These are phyloP conservation scores for Oemleria cerasiformis DNA, from an alignment of 306 rosid species.

Conservation along the genomic window DNA sequence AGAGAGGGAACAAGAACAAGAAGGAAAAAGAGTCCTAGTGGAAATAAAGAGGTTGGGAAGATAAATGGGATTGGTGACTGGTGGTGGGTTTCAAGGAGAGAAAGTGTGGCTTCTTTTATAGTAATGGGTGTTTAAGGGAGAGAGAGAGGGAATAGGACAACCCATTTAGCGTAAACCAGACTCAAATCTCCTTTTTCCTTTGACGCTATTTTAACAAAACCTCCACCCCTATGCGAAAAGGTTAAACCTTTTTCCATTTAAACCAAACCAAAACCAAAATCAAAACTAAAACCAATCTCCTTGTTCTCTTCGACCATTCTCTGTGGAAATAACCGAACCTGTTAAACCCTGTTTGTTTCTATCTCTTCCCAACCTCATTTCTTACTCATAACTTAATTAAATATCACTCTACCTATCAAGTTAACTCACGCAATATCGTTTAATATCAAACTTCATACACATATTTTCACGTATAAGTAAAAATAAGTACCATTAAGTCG, in stretches of 20 bases:
- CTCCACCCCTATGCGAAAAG: conserved; percentile 19
- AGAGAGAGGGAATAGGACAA: conserved; percentile 35
- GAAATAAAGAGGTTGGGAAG: conserved; percentile 6
- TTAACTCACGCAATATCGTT: too few species aligned
- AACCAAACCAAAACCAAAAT: conserved; percentile 12
- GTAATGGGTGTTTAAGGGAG: conserved; percentile 48
- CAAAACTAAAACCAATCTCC: conserved; percentile 1
- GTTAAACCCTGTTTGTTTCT: conserved; percentile 3
- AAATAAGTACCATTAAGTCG: too few species aligned
- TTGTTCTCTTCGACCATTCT: conserved; percentile 12
- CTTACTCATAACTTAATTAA: too few species aligned
- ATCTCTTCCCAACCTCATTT: neutral
- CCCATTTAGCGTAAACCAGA: conserved; percentile 81
- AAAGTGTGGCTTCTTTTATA: conserved; percentile 72
- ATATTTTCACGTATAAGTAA: too few species aligned
- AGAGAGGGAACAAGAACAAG: conserved; percentile 24
- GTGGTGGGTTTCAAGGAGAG: conserved; percentile 30
- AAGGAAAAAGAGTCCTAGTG: conserved; percentile 6
- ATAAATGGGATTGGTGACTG: neutral
- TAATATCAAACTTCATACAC: too few species aligned
- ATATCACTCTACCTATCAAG: too few species aligned
- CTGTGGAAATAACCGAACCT: conserved; percentile 38
- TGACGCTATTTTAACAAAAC: conserved; percentile 38
- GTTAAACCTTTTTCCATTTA: neutral
- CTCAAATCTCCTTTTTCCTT: conserved; percentile 63